phyloP scores from a whole-genome alignment of 176 grass and related monocot genomes.

The Saccharum spontaneum region DNA sequence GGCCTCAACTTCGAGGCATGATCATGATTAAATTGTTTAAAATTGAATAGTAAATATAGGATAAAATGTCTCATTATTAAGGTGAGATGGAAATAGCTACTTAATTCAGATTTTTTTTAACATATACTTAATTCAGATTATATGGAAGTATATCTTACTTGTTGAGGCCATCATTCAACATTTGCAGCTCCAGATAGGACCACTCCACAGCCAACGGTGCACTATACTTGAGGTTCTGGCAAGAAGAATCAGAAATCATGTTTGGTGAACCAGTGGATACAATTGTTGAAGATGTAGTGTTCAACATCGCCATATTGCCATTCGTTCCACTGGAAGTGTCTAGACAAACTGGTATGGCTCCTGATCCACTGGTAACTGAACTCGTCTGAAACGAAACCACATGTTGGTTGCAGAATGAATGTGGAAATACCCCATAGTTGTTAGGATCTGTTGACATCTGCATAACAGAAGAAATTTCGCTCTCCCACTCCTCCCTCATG shows the following conservation, averaged over 20 bases:
- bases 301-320: conserved; percentile 45
- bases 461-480: conserved; percentile 36
- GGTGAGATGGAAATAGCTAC: neutral
- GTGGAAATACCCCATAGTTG: conserved; percentile 64
- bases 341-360: conserved; percentile 46
- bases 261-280: conserved; percentile 56
- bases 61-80: neutral
- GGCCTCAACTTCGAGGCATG: neutral
- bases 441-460: conserved; percentile 84
- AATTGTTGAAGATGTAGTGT: conserved; percentile 60
- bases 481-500: conserved; percentile 29
- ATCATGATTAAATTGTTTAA: neutral
- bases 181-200: conserved; percentile 62
- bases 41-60: neutral
- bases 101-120: neutral
- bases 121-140: conserved; percentile 2
- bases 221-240: conserved; percentile 55
- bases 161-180: conserved; percentile 70
- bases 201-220: conserved; percentile 70
- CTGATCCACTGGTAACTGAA: conserved; percentile 46
- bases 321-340: conserved; percentile 55
- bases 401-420: conserved; percentile 71
- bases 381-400: conserved; percentile 89
- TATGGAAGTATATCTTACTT: conserved; percentile 50
- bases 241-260: conserved; percentile 56